Evolutionary conservation across 495 filamentous ascomycete species (phyloP).

Genomic region (Podospora comata): DNA sequence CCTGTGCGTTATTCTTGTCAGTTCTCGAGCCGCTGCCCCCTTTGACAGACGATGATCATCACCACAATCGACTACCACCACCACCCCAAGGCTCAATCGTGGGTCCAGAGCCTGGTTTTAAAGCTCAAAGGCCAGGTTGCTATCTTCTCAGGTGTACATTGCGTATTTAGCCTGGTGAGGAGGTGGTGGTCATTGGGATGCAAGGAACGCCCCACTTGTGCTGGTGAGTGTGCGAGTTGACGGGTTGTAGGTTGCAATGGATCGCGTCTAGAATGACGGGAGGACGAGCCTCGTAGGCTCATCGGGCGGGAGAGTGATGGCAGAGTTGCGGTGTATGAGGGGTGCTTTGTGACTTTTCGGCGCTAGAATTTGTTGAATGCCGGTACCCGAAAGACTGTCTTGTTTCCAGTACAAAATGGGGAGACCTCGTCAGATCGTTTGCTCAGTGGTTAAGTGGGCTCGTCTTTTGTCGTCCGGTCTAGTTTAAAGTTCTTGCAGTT

Average conservation of each 20-base stretch:
- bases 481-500: not conserved
- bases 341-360: not conserved
- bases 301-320: not conserved
- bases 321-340: not conserved
- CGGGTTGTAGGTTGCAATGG: not conserved
- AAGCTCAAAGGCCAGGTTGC: not conserved
- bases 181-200: slow-evolving; percentile 10
- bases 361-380: slow-evolving; percentile 18
- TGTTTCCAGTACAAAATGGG: slow-evolving; percentile 19
- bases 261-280: not conserved
- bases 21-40: slow-evolving; percentile 5
- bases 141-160: not conserved
- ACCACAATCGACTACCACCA: not conserved
- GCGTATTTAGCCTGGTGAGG: slow-evolving; percentile 31
- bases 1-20: slow-evolving; percentile 1
- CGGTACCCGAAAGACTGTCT: slow-evolving; percentile 28
- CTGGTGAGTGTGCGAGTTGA: not conserved
- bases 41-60: not conserved
- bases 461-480: not conserved
- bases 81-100: not conserved
- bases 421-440: not conserved
- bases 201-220: slow-evolving; percentile 29
- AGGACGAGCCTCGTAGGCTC: slow-evolving; percentile 12
- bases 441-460: not conserved
- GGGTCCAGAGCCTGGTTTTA: not conserved